Conservation (phyloP, 768 basidiomycete genomes). For the Gymnopilus dilepis region DNA sequence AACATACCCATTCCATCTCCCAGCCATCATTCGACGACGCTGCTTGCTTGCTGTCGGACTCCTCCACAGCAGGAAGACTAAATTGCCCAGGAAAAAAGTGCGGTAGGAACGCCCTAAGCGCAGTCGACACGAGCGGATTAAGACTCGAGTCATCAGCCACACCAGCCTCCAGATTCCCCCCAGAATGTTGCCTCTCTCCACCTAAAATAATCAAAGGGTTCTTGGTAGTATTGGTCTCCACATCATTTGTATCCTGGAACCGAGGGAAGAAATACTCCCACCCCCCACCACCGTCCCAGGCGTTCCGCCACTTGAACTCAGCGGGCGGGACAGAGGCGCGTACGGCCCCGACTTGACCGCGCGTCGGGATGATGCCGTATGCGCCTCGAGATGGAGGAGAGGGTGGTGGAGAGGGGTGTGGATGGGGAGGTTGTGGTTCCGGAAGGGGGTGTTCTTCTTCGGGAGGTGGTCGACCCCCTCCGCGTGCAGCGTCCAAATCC, state of each 20-base stretch:
- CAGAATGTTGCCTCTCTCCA: slow-evolving; percentile 59
- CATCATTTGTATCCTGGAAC: slow-evolving; percentile 21
- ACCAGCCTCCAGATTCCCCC: slow-evolving; percentile 53
- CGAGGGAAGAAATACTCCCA: slow-evolving; percentile 89
- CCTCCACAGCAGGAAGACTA: slow-evolving; percentile 16
- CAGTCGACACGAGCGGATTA: slow-evolving; percentile 50
- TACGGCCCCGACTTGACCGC: slow-evolving; percentile 66
- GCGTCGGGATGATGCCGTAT: slow-evolving; percentile 62
- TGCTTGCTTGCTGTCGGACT: slow-evolving; percentile 17
- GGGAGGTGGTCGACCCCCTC: not conserved
- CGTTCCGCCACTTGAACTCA: slow-evolving; percentile 42
- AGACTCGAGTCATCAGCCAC: slow-evolving; percentile 62
- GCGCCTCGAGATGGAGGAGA: slow-evolving; percentile 7
- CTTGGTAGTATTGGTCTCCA: slow-evolving; percentile 17
- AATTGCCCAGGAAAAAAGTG: slow-evolving; percentile 59
- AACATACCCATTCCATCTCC: slow-evolving; percentile 83
- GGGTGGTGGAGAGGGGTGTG: not conserved
- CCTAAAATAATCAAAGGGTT: slow-evolving; percentile 74
- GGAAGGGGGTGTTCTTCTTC: not conserved
- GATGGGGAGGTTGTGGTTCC: not conserved
- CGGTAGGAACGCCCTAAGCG: slow-evolving; percentile 65
- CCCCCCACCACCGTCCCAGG: slow-evolving; percentile 55
- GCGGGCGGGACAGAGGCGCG: slow-evolving; percentile 42
- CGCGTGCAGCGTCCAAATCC: too few relatives aligned
- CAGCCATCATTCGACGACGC: slow-evolving; percentile 44